phyloP scores from a whole-genome alignment of 2,329 filamentous ascomycete species.

The Penicillium sp. region DNA sequence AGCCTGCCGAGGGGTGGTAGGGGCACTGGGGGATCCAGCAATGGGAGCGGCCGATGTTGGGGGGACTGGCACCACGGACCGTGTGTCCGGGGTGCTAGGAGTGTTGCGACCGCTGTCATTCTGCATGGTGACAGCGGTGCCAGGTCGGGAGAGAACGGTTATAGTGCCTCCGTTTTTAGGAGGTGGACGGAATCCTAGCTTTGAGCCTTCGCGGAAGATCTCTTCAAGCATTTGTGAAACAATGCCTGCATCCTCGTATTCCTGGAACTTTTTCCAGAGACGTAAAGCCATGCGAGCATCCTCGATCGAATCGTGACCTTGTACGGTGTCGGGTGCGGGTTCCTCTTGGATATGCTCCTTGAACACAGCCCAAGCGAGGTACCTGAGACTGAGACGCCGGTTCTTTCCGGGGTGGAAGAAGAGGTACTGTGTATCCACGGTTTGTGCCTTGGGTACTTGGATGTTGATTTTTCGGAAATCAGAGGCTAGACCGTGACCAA shows the following conservation, averaged over 20 bases:
- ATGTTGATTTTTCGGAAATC: slow-evolving; percentile 99
- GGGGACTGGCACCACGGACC: slow-evolving; percentile 2
- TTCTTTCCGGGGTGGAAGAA: slow-evolving; percentile 80
- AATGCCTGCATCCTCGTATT: slow-evolving; percentile 83
- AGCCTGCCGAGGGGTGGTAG: slow-evolving; percentile 42
- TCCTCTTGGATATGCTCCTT: slow-evolving; percentile 92
- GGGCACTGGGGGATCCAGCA: slow-evolving; percentile 29
- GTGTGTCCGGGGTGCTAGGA: slow-evolving; percentile 39
- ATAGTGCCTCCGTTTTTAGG: slow-evolving; percentile 35
- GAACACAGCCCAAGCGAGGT: slow-evolving; percentile 85
- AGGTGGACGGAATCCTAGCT: slow-evolving; percentile 58
- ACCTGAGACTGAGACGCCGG: slow-evolving; percentile 86
- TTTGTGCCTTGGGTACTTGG: slow-evolving; percentile 82
- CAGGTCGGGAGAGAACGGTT: slow-evolving; percentile 37
- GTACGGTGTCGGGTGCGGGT: slow-evolving; percentile 46
- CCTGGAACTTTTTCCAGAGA: slow-evolving; percentile 83
- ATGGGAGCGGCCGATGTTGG: slow-evolving; percentile 8
- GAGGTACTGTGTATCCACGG: slow-evolving; percentile 90
- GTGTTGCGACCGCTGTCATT: slow-evolving; percentile 43
- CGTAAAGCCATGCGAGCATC: slow-evolving; percentile 88
- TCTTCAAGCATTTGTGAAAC: slow-evolving; percentile 80
- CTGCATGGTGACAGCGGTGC: slow-evolving; percentile 40
- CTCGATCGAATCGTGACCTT: slow-evolving; percentile 85
- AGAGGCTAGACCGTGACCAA: slow-evolving; percentile 89
- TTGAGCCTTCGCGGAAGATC: slow-evolving; percentile 69